Conservation (phyloP, 2,329 filamentous ascomycete genomes). For the Calonectria pteridis region DNA sequence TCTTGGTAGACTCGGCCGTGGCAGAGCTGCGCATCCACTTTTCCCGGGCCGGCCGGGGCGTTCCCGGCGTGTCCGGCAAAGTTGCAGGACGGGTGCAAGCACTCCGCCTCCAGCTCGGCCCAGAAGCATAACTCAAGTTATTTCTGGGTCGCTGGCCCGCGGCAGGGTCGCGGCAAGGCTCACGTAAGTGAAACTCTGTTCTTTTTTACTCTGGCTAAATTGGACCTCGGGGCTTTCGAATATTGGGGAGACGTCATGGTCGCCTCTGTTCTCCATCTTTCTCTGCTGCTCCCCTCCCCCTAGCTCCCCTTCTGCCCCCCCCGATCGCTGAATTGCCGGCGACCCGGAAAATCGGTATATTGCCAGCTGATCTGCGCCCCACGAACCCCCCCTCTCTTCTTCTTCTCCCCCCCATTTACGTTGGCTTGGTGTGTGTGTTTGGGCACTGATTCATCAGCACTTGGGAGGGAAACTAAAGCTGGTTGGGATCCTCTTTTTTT, state of each 20-base stretch:
- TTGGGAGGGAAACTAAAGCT: background rate
- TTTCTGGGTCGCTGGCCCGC: background rate
- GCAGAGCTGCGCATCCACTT: slow-evolving; percentile 5
- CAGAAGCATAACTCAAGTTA: background rate
- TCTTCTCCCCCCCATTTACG: background rate
- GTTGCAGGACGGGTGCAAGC: slow-evolving; percentile 1
- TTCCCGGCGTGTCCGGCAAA: slow-evolving; percentile 17
- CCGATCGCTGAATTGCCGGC: background rate
- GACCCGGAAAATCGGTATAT: slow-evolving; percentile 1
- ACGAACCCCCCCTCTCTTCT: background rate
- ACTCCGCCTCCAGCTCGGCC: background rate
- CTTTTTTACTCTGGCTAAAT: background rate
- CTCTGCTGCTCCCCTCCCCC: too few species aligned
- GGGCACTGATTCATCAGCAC: background rate
- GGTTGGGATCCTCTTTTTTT: background rate
- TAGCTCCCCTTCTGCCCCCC: background rate
- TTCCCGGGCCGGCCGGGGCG: slow-evolving; percentile 19
- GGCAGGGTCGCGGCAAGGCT: background rate
- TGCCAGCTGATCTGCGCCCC: background rate
- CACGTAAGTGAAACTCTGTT: background rate
- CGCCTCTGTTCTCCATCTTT: background rate
- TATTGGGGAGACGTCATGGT: background rate
- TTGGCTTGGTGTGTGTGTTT: background rate
- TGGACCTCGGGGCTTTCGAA: background rate
- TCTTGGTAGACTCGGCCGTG: background rate